phyloP scores from a whole-genome alignment of 495 filamentous ascomycete species.

The Hypoxylon rickii region DNA sequence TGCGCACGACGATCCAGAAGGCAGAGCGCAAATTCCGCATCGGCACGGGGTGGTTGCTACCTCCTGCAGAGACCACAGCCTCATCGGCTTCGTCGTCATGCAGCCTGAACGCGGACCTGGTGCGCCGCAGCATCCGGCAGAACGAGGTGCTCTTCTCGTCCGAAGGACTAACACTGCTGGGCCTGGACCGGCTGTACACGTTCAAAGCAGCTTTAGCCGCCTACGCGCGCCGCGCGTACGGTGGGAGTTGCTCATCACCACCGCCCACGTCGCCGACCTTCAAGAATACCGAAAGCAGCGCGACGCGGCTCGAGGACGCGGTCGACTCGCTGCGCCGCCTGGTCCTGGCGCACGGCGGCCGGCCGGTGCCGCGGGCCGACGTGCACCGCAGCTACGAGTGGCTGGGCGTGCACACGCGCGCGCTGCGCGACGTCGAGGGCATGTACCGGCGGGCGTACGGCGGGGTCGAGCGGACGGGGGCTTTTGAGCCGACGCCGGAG shows the following conservation, averaged over 20 bases:
- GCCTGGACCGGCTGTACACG: constrained; percentile 73
- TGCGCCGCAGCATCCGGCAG: constrained; percentile 67
- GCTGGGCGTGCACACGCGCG: constrained; percentile 58
- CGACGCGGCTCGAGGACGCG: constrained; percentile 58
- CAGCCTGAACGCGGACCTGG: constrained; percentile 55
- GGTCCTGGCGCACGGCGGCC: constrained; percentile 62
- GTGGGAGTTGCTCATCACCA: constrained; percentile 18
- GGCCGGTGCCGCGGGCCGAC: constrained; percentile 60
- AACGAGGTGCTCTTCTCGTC: constrained; percentile 72
- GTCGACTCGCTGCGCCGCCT: constrained; percentile 65
- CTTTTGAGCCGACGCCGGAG: constrained; percentile 37
- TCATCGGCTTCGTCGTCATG: no score
- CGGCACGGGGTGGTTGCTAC: constrained; percentile 51
- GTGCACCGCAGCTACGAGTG: constrained; percentile 67
- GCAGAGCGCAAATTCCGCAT: constrained; percentile 51
- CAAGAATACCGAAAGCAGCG: constrained; percentile 51
- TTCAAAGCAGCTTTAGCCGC: constrained; percentile 69
- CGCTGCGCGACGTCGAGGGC: constrained; percentile 59
- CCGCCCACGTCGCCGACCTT: constrained; percentile 37
- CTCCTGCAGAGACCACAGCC: constrained; percentile 40
- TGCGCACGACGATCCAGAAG: constrained; percentile 47
- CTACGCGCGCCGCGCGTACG: constrained; percentile 46
- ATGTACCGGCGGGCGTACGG: constrained; percentile 64
- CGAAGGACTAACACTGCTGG: constrained; percentile 69
- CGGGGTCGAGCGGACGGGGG: constrained; percentile 36